Evolutionary conservation across 345 rosid species (phyloP).

Genomic region (Geranium rotundifolium): DNA sequence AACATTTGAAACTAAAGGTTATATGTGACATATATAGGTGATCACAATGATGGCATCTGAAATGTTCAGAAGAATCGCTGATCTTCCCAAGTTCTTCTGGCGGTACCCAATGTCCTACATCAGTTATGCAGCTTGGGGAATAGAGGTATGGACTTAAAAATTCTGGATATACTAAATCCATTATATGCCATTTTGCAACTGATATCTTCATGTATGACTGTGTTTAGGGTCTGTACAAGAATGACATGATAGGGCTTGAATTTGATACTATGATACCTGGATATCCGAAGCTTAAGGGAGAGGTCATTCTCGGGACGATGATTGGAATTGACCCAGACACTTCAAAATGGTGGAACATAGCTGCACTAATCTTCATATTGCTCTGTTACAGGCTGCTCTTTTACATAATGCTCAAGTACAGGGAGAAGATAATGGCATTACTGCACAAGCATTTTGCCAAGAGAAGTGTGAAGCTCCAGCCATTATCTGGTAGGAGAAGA

Average conservation of each 20-base stretch:
- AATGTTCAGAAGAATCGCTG: conserved; percentile 8
- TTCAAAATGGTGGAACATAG: conserved; percentile 33
- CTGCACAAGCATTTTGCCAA: too few relatives aligned
- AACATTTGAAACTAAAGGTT: background rate
- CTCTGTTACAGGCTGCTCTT: conserved; percentile 14
- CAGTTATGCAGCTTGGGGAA: conserved; percentile 16
- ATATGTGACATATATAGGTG: conserved; percentile 5
- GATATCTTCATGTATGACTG: too few relatives aligned
- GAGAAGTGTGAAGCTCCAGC: too few relatives aligned
- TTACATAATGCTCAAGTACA: conserved; percentile 18
- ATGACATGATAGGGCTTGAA: conserved; percentile 32
- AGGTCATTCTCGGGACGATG: conserved; percentile 13
- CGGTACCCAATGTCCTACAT: conserved; percentile 14
- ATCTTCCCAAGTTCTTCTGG: conserved; percentile 17
- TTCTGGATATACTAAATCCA: too few relatives aligned
- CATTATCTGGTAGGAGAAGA: too few relatives aligned
- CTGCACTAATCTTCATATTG: conserved; percentile 18
- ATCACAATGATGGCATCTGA: conserved; percentile 20
- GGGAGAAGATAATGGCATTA: conserved; percentile 5
- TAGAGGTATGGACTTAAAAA: conserved; percentile 7
- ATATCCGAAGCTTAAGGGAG: conserved; percentile 27
- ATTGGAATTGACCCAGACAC: conserved; percentile 19
- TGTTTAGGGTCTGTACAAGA: conserved; percentile 38
- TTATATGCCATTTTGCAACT: background rate
- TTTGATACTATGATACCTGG: conserved; percentile 27